These are phyloP conservation scores for Pulveroboletus sp. DNA, from an alignment of 768 basidiomycete genomes.

Conservation along the genomic window DNA sequence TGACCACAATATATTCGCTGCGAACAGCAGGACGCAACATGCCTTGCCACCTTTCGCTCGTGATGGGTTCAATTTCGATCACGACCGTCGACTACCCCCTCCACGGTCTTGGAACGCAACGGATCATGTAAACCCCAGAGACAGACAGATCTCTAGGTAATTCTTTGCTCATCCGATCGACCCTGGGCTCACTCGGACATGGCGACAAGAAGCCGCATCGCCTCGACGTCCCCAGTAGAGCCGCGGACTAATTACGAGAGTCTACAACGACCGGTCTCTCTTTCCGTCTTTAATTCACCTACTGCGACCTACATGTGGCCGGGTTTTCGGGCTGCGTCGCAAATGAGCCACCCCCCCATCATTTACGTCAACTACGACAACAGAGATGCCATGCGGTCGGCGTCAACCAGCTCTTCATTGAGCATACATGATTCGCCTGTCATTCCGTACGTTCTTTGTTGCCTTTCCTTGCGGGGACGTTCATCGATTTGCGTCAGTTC, in stretches of 20 bases:
- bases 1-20: constrained; percentile 18
- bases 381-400: constrained; percentile 31
- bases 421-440: constrained; percentile 29
- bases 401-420: constrained; percentile 29
- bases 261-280: constrained; percentile 32
- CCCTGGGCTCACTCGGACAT: constrained; percentile 18
- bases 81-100: constrained; percentile 31
- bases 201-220: constrained; percentile 18
- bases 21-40: constrained; percentile 33
- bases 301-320: constrained; percentile 48
- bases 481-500: constrained; percentile 24
- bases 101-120: constrained; percentile 30
- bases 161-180: constrained; percentile 6
- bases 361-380: constrained; percentile 37
- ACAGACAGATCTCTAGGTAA: constrained; percentile 28
- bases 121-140: constrained; percentile 20
- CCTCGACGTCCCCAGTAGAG: constrained; percentile 22
- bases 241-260: constrained; percentile 21
- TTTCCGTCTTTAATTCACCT: constrained; percentile 41
- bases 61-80: constrained; percentile 32
- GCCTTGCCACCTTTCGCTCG: constrained; percentile 31
- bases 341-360: constrained; percentile 38
- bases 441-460: constrained; percentile 28
- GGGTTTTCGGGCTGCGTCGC: constrained; percentile 41
- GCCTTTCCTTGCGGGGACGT: constrained; percentile 6